Evolutionary conservation across 176 grass and related monocot genomes (phyloP).

Genomic region (Carex cristatella): DNA sequence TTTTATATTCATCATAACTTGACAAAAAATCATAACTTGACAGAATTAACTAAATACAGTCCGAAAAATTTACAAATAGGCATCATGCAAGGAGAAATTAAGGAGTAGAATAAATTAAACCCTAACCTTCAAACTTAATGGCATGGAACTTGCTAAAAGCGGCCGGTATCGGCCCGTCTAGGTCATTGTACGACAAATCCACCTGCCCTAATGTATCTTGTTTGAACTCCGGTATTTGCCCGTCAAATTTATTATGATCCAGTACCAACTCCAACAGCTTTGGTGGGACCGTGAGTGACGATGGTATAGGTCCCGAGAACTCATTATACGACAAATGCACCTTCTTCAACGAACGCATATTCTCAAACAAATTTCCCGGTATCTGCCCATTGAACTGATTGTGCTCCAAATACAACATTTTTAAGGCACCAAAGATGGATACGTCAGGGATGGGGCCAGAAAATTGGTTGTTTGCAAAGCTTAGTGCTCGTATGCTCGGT

Average conservation of each 20-base stretch:
- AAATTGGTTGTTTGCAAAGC: slow-evolving; percentile 59
- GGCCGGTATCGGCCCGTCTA: slow-evolving; percentile 46
- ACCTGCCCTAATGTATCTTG: slow-evolving; percentile 24
- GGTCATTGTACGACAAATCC: slow-evolving; percentile 49
- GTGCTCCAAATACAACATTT: slow-evolving; percentile 38
- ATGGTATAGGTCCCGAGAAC: slow-evolving; percentile 55
- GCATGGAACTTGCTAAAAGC: slow-evolving; percentile 29
- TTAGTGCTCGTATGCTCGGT: slow-evolving; percentile 51
- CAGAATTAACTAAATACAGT: background rate
- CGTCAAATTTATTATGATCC: slow-evolving; percentile 43
- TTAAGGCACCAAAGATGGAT: slow-evolving; percentile 34
- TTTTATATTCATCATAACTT: background rate
- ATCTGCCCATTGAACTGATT: slow-evolving; percentile 53
- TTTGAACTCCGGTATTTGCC: slow-evolving; percentile 36
- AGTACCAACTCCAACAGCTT: slow-evolving; percentile 34
- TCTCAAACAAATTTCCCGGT: slow-evolving; percentile 35
- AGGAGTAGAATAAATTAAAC: background rate
- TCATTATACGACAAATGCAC: slow-evolving; percentile 42
- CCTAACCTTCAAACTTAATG: slow-evolving; percentile 45
- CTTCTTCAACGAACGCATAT: slow-evolving; percentile 36
- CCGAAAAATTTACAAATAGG: background rate
- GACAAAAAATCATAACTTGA: too few species aligned
- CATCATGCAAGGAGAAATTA: background rate
- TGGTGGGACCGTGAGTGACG: slow-evolving; percentile 31
- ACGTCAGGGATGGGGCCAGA: slow-evolving; percentile 52